Evolutionary conservation across 257 asterid genomes (phyloP).

Genomic region (Petunia axillaris): DNA sequence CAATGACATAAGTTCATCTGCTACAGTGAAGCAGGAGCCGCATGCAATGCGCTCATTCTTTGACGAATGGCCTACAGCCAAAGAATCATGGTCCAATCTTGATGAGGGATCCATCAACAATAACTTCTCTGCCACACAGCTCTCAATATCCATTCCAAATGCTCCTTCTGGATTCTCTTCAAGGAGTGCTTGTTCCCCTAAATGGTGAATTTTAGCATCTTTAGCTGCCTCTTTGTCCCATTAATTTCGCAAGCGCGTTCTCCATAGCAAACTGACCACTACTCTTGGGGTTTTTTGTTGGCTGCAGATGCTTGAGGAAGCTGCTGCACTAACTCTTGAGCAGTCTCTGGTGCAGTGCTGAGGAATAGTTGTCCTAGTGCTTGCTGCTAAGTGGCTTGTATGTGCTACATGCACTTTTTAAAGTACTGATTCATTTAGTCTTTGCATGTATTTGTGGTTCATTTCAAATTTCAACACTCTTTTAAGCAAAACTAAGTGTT

Average conservation of each 20-base stretch:
- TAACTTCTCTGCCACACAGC: constrained; percentile 50
- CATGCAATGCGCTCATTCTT: constrained; percentile 82
- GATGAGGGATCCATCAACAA: constrained; percentile 57
- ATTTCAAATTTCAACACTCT: not conserved
- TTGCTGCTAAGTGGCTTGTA: not conserved
- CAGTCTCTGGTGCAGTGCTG: not conserved
- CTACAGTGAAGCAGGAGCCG: constrained; percentile 63
- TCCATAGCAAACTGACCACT: not conserved
- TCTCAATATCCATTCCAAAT: constrained; percentile 82
- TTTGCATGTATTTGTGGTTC: constrained; percentile 14
- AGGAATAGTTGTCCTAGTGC: not conserved
- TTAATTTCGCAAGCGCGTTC: not conserved
- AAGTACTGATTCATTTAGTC: not conserved
- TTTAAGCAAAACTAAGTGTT: not conserved
- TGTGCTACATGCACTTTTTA: constrained; percentile 16
- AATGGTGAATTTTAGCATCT: constrained; percentile 49
- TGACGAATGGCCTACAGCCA: constrained; percentile 82
- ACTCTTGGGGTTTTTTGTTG: not conserved
- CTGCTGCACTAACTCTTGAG: not conserved
- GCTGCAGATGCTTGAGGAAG: constrained; percentile 11
- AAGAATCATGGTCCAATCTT: constrained; percentile 80
- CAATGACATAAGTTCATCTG: constrained; percentile 52
- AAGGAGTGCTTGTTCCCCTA: constrained; percentile 51
- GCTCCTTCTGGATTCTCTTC: constrained; percentile 65
- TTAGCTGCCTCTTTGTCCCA: not conserved